Percentiles rank a stretch among this genome's conserved stretches.
Evolutionary conservation across 2,329 filamentous ascomycete species (phyloP).

Genomic region (Mollisiaceae sp.): DNA sequence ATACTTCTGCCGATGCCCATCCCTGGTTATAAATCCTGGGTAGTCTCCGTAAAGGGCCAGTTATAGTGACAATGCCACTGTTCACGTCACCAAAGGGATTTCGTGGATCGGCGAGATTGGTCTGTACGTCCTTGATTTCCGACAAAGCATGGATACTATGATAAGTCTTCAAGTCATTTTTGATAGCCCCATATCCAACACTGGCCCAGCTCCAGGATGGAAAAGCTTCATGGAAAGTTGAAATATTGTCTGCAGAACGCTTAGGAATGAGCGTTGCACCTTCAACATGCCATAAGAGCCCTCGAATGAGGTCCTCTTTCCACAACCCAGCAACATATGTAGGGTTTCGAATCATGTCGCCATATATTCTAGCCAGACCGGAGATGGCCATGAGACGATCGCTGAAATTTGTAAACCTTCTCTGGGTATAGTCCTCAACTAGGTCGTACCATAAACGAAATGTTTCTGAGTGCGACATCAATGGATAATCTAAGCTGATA

Average conservation of each 20-base stretch:
- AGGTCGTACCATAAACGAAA: conserved; percentile 29
- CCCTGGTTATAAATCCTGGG: conserved; percentile 26
- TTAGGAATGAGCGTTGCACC: conserved; percentile 20
- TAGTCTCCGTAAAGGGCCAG: conserved; percentile 24
- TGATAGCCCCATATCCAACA: conserved; percentile 24
- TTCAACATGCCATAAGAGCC: conserved; percentile 26
- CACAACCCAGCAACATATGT: conserved; percentile 27
- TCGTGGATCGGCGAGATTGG: too few relatives aligned
- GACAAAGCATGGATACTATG: conserved; percentile 23
- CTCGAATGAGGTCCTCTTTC: conserved; percentile 27
- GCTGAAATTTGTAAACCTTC: conserved; percentile 23
- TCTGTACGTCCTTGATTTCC: conserved; percentile 23
- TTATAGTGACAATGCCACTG: conserved; percentile 25
- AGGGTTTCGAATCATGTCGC: conserved; percentile 25
- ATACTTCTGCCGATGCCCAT: conserved; percentile 24
- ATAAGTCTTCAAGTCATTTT: conserved; percentile 23
- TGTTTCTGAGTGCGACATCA: conserved; percentile 21
- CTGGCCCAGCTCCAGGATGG: conserved; percentile 28
- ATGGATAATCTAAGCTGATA: conserved; percentile 22
- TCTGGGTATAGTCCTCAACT: conserved; percentile 26
- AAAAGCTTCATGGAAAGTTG: conserved; percentile 18
- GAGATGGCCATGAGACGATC: conserved; percentile 28
- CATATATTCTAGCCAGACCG: conserved; percentile 25
- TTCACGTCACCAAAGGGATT: too few relatives aligned
- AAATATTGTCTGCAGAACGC: too few relatives aligned